Conservation (phyloP, 768 basidiomycete species). For the Tulasnella calospora region DNA sequence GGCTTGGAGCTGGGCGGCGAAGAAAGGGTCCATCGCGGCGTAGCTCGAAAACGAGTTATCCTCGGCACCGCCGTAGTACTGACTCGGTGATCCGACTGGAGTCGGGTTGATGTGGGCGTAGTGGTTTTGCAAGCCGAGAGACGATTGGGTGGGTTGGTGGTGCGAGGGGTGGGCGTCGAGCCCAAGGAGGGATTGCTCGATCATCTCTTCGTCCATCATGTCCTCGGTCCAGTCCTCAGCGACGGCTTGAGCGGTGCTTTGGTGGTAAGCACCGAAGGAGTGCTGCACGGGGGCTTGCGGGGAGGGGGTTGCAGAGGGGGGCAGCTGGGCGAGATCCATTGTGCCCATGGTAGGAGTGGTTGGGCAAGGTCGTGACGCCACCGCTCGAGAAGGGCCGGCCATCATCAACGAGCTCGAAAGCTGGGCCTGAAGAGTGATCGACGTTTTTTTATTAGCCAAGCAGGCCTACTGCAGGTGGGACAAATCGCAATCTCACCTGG, state of each 20-base stretch:
- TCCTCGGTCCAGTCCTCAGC: background rate
- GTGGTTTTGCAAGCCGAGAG: background rate
- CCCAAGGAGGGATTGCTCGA: constrained; percentile 17
- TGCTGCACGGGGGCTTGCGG: background rate
- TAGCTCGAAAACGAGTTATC: constrained; percentile 12
- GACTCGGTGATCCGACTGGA: background rate
- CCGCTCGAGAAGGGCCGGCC: background rate
- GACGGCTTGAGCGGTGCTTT: background rate
- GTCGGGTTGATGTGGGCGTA: constrained; percentile 7
- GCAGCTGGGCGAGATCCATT: background rate
- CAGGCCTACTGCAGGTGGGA: background rate
- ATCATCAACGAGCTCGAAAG: constrained; percentile 19
- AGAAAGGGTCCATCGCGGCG: constrained; percentile 23
- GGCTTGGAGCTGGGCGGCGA: constrained; percentile 17
- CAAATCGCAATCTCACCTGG: constrained; percentile 16
- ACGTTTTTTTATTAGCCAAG: background rate
- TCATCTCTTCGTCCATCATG: constrained; percentile 14
- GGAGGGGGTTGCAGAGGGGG: background rate
- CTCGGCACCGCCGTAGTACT: background rate
- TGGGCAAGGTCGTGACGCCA: background rate
- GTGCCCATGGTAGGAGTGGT: constrained; percentile 23
- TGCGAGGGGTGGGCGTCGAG: background rate
- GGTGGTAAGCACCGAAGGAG: background rate
- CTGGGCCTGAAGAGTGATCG: constrained; percentile 16
- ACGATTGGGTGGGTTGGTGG: background rate